phyloP scores from a whole-genome alignment of 2,329 filamentous ascomycete genomes.

The Hyphodiscus sp. region DNA sequence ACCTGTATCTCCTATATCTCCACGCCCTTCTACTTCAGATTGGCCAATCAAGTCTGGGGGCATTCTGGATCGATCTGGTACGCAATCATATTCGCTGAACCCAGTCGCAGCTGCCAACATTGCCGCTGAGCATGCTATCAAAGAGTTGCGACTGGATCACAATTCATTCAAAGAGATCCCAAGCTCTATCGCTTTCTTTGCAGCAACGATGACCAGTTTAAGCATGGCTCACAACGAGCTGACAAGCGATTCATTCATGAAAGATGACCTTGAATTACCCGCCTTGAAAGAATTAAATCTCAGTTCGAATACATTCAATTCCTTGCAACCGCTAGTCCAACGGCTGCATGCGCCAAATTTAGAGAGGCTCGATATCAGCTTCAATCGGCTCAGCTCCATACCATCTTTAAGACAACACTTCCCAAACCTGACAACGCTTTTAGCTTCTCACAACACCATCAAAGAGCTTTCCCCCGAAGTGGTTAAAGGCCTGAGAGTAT shows the following conservation, averaged over 20 bases:
- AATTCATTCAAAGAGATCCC: conserved; percentile 71
- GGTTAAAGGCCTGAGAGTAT: conserved; percentile 65
- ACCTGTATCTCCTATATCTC: conserved; percentile 19
- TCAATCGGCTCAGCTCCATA: conserved; percentile 71
- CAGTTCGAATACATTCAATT: conserved; percentile 65
- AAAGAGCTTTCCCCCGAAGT: conserved; percentile 64
- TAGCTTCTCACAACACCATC: conserved; percentile 75
- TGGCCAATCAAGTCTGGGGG: conserved; percentile 35
- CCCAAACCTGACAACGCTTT: conserved; percentile 62
- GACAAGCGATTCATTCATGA: conserved; percentile 57
- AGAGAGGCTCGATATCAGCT: conserved; percentile 71
- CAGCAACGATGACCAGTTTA: conserved; percentile 62
- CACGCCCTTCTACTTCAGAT: conserved; percentile 19
- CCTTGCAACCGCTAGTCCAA: conserved; percentile 57
- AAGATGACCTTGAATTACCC: conserved; percentile 61
- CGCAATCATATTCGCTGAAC: conserved; percentile 54
- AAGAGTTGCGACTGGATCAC: conserved; percentile 63
- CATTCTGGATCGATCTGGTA: conserved; percentile 63
- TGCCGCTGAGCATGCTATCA: conserved; percentile 45
- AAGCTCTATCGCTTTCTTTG: conserved; percentile 61
- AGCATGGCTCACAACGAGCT: conserved; percentile 73
- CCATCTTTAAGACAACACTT: conserved; percentile 62
- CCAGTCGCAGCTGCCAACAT: conserved; percentile 50
- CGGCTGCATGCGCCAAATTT: conserved; percentile 69
- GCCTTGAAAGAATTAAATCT: conserved; percentile 73